Percentiles rank a stretch among this genome's conserved stretches.
These are phyloP conservation scores for Boletus coccyginus DNA, from an alignment of 768 basidiomycete species.

Conservation along the genomic window DNA sequence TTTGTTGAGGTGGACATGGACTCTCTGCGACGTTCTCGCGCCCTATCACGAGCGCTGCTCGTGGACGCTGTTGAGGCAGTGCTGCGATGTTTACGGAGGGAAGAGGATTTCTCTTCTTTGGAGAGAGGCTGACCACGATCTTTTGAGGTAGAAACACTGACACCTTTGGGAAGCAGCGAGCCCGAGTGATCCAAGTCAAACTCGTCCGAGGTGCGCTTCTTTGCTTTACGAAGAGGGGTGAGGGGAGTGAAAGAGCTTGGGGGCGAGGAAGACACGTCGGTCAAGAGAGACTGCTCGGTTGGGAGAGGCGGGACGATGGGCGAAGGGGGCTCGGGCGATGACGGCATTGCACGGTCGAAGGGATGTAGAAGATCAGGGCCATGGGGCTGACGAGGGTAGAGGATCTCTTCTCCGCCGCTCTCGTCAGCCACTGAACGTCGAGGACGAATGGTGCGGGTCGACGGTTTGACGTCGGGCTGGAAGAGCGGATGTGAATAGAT, in stretches of 20 bases:
- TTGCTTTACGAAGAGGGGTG: constrained; percentile 50
- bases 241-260: constrained; percentile 59
- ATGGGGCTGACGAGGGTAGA: constrained; percentile 70
- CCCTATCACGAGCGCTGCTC: constrained; percentile 38
- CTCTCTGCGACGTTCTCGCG: constrained; percentile 55
- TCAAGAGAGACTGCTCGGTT: constrained; percentile 31
- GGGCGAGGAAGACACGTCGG: constrained; percentile 40
- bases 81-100: constrained; percentile 67
- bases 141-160: constrained; percentile 29
- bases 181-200: constrained; percentile 78
- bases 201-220: constrained; percentile 79
- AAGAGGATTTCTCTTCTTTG: constrained; percentile 50
- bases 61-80: constrained; percentile 53
- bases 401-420: constrained; percentile 87
- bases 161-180: constrained; percentile 51
- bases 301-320: constrained; percentile 32
- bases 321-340: constrained; percentile 28
- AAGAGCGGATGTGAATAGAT: constrained; percentile 1
- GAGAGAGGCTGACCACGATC: constrained; percentile 23
- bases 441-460: constrained; percentile 51
- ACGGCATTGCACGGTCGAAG: constrained; percentile 31
- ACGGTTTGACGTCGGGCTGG: constrained; percentile 45
- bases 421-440: constrained; percentile 74
- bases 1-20: constrained; percentile 43
- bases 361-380: constrained; percentile 30